These are phyloP conservation scores for Silene vulgaris DNA, from an alignment of 179 eudicot genomes.

Conservation along the genomic window DNA sequence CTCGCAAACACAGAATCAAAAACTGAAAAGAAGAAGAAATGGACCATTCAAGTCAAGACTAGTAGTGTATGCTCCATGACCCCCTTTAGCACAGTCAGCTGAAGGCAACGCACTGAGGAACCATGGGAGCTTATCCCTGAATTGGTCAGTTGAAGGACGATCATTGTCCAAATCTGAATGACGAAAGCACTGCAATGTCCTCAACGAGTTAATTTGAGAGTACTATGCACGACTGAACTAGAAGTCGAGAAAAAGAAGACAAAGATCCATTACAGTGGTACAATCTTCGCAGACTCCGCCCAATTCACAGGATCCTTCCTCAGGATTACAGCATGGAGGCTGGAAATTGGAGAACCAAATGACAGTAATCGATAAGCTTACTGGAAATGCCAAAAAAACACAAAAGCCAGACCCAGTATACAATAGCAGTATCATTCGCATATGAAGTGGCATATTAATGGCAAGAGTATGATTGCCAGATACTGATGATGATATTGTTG, in stretches of 20 bases:
- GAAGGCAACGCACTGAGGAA: slow-evolving; percentile 85
- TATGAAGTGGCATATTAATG: background rate
- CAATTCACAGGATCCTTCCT: slow-evolving; percentile 54
- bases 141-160: slow-evolving; percentile 85
- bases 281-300: slow-evolving; percentile 75
- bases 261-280: slow-evolving; percentile 69
- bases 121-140: slow-evolving; percentile 90
- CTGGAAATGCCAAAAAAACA: background rate
- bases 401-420: background rate
- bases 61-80: slow-evolving; percentile 86
- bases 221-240: background rate
- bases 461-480: background rate
- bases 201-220: slow-evolving; percentile 27
- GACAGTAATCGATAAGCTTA: background rate
- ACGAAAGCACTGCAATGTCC: slow-evolving; percentile 68
- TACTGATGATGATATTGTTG: background rate
- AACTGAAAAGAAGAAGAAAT: slow-evolving; percentile 12
- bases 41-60: slow-evolving; percentile 74
- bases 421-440: background rate
- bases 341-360: slow-evolving; percentile 51
- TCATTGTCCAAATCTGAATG: slow-evolving; percentile 70
- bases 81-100: slow-evolving; percentile 93
- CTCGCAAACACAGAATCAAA: slow-evolving; percentile 10
- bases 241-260: slow-evolving; percentile 4
- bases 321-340: slow-evolving; percentile 91